Evolutionary conservation across 257 asterid genomes (phyloP), one percentile per base, ranked within the genome.

Genomic region (Forsythia suspensa): DNA sequence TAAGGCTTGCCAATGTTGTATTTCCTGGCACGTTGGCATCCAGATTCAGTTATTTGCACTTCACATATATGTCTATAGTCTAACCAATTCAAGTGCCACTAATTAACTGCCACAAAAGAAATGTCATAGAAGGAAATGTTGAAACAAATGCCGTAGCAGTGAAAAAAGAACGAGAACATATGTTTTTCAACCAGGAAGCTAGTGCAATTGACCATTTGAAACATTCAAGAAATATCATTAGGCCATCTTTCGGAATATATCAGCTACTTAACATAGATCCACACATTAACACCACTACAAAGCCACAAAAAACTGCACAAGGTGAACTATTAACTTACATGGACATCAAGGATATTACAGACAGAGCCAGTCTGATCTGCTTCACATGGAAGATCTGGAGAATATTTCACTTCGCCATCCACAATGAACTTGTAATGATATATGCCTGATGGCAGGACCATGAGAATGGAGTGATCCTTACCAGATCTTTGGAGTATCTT

Each of bases 261-360:
- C 34, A 29, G 34, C 34, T 29, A 29, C 34, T 57, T 15, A 48
- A 48, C 15, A 48, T 48, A n/a, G 20, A 57, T 57, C 66, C 2
- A 10, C 29, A 9, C 66, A 57, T 5, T 6, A 7, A 57, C 29
- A 15, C 59, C 8, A n/a, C 11, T 57, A 57, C 5, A 57, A 57
- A 16, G 11, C 66, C 11, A 16, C 1, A 48, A 48, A n/a, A 3
- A 69, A 29, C 5, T 46, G 79, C 75, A 79, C 78, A 43, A 70
- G 40, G 48, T 70, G 66, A 76, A 77, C 76, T 20, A 82, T 75
- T 36, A 68, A 84, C 97, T 89, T 80, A 95, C 99, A 46, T 84
- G 87, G 80, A 95, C 95, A 88, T 93, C 97, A 36, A 95, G 95
- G 86, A 95, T 85, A 87, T 95, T 95, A 86, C 86, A 92, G 37